Base-by-base conservation (phyloP, 225 moss, liverwort and hornwort genomes). In the Takakia lepidozioides region DNA sequence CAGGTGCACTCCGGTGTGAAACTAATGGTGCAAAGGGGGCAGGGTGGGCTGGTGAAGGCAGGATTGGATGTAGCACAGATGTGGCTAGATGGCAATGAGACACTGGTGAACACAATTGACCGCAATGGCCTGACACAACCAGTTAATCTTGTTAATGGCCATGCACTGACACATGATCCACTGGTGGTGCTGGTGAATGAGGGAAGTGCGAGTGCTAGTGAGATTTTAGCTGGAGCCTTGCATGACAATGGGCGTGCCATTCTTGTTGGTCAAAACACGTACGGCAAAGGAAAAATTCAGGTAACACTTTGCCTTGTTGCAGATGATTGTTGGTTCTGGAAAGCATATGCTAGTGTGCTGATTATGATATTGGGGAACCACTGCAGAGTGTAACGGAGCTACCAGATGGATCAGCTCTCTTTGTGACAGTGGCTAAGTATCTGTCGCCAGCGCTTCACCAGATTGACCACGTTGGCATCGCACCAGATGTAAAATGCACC, bases 251-350 rank as follows among this genome's bases (percentile, higher is more conserved):
- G 95, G 5, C 87, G 95, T 56, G 95, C 95, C 40, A 43, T 87
- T 41, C 78, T 98, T 17, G 80, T 98, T 7, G 95, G 95, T 39
- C 52, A 72, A 8, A 77, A 85, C 49, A 98, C 95, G 2, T 98
- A 63, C 42, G 95, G 95, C 18, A 98, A 98, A 57, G 95, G 95
- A 2, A 98, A 91, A 73, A 98, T 98, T 52, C 95, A 93, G 93
- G 92, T 81, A 28, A 10, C 14, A 24, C n/a, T 50, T 34, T 45
- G 43, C 43, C 43, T 21, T 17, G 5, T 34, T 34, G 32, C 9
- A 17, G 41, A 26, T 43, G 13, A n/a, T n/a, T n/a, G n/a, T n/a
- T n/a, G n/a, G n/a, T n/a, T n/a, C n/a, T n/a, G n/a, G n/a, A n/a
- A n/a, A n/a, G n/a, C n/a, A n/a, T n/a, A n/a, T n/a, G n/a, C n/a